A percentile compares a stretch with the other conserved stretches of the same genome.
phyloP scores from a whole-genome alignment of 306 rosid genomes.

The Inga leiocalycina region DNA sequence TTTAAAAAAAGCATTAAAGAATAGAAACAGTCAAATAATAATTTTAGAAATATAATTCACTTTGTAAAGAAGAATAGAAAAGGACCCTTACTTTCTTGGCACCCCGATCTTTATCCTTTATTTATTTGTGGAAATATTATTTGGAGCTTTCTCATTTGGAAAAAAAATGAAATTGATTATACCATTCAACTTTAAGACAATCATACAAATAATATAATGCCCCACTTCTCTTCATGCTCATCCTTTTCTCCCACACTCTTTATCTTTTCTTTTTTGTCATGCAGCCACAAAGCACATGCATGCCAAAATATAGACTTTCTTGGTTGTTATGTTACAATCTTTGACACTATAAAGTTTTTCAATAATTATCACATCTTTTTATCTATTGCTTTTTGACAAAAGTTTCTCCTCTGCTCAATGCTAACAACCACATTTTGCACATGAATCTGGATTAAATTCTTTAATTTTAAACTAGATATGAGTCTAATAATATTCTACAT shows the following conservation, averaged over 20 bases:
- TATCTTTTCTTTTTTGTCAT: neutral
- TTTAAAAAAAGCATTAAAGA: too few species aligned
- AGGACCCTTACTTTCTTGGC: neutral
- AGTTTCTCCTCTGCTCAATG: neutral
- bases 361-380: neutral
- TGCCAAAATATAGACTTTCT: neutral
- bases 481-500: neutral
- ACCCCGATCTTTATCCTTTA: neutral
- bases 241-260: neutral
- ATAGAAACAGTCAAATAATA: neutral
- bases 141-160: neutral
- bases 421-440: neutral
- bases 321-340: neutral
- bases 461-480: too few species aligned
- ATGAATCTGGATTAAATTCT: too few species aligned
- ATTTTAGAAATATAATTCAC: too few species aligned
- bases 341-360: neutral
- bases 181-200: neutral
- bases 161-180: neutral
- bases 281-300: neutral
- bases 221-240: neutral
- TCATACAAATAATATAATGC: neutral
- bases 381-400: neutral
- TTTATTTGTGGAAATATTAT: neutral
- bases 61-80: too few species aligned